phyloP scores from a whole-genome alignment of 2,329 filamentous ascomycete genomes.

The Alternaria brassicae region DNA sequence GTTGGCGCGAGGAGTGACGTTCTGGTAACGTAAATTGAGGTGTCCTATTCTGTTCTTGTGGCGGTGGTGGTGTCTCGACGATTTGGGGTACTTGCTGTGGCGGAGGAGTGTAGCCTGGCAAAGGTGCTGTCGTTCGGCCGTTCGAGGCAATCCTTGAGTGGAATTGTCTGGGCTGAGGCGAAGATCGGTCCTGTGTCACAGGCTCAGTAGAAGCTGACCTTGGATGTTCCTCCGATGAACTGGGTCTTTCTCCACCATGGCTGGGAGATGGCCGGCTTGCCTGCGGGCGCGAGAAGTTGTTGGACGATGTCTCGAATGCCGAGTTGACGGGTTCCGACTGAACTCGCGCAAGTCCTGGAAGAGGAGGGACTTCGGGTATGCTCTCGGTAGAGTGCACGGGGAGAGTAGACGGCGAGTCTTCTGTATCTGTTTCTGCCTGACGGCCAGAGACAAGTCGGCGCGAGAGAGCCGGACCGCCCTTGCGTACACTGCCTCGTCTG shows the following conservation, averaged over 20 bases:
- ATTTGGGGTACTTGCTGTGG: slow-evolving; percentile 61
- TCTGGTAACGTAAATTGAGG: slow-evolving; percentile 55
- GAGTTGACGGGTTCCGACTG: slow-evolving; percentile 71
- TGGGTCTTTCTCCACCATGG: slow-evolving; percentile 27
- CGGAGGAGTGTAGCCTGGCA: slow-evolving; percentile 55
- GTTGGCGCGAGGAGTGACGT: slow-evolving; percentile 58
- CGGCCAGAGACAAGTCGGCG: slow-evolving; percentile 69
- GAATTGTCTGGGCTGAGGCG: slow-evolving; percentile 57
- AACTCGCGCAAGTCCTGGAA: slow-evolving; percentile 63
- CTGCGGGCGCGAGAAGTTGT: slow-evolving; percentile 68
- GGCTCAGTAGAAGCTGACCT: slow-evolving; percentile 26
- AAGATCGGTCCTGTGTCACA: slow-evolving; percentile 42
- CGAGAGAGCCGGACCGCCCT: slow-evolving; percentile 76
- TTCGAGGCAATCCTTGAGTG: slow-evolving; percentile 65
- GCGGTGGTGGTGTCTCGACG: slow-evolving; percentile 66
- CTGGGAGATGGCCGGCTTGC: slow-evolving; percentile 38
- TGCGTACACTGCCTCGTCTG: slow-evolving; percentile 83
- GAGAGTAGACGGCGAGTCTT: slow-evolving; percentile 59
- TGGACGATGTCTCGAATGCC: slow-evolving; percentile 41
- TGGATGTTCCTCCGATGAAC: slow-evolving; percentile 36
- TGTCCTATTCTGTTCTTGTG: slow-evolving; percentile 45
- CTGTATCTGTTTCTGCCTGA: slow-evolving; percentile 67
- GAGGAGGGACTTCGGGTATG: slow-evolving; percentile 45
- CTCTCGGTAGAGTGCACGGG: slow-evolving; percentile 50
- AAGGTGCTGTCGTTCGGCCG: slow-evolving; percentile 62